phyloP scores from a whole-genome alignment of 345 rosid species.

The Camelina neglecta region DNA sequence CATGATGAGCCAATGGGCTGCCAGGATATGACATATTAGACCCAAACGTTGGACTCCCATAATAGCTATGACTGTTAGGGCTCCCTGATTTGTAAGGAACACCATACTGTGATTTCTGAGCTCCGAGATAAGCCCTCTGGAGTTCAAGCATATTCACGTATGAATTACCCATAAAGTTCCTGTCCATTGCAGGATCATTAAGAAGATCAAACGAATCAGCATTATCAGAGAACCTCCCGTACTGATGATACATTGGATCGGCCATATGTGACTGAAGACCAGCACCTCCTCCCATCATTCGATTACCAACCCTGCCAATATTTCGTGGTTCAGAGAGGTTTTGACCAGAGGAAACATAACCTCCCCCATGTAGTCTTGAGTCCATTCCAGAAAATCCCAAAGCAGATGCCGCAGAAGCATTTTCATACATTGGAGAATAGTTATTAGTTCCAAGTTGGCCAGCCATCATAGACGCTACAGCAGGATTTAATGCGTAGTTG shows the following conservation, averaged over 20 bases:
- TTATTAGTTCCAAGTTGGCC: conserved; percentile 61
- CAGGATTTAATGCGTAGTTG: conserved; percentile 64
- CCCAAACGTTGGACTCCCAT: conserved; percentile 64
- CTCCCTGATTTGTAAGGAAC: conserved; percentile 56
- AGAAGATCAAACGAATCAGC: conserved; percentile 58
- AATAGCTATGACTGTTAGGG: conserved; percentile 64
- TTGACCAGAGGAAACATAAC: conserved; percentile 54
- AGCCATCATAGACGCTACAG: conserved; percentile 64
- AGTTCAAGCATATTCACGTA: conserved; percentile 56
- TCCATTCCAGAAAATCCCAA: conserved; percentile 68
- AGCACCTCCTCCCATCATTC: conserved; percentile 52
- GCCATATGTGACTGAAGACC: conserved; percentile 59
- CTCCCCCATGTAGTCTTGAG: conserved; percentile 66
- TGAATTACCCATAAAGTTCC: conserved; percentile 48
- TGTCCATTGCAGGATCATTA: conserved; percentile 55
- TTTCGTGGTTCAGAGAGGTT: conserved; percentile 52
- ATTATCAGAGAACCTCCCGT: conserved; percentile 59
- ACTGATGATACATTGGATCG: conserved; percentile 75
- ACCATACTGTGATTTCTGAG: conserved; percentile 69
- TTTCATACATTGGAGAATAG: conserved; percentile 69
- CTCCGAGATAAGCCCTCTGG: conserved; percentile 72
- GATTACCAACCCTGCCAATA: conserved; percentile 52
- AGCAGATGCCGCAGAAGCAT: conserved; percentile 64
- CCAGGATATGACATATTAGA: conserved; percentile 69
- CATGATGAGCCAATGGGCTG: conserved; percentile 62